These are phyloP conservation scores for Bipolaris sorokiniana DNA, from an alignment of 2,329 filamentous ascomycete genomes.

Conservation along the genomic window DNA sequence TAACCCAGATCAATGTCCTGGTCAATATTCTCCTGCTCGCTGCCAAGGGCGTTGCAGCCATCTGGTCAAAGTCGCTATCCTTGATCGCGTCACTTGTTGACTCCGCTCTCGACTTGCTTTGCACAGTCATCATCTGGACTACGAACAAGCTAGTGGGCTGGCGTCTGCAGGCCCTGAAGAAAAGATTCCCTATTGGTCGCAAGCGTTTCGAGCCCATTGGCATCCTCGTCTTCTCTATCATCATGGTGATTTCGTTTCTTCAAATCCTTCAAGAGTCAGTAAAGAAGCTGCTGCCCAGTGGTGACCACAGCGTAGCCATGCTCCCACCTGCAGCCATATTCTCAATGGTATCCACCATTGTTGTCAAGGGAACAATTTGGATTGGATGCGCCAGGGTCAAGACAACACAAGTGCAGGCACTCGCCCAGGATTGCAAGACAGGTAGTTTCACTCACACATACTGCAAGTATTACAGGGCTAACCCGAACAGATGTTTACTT, in stretches of 20 bases:
- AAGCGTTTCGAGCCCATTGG: slow-evolving; percentile 65
- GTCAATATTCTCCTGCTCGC: slow-evolving; percentile 64
- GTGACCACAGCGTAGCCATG: slow-evolving; percentile 56
- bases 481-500: slow-evolving; percentile 65
- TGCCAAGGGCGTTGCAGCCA: slow-evolving; percentile 62
- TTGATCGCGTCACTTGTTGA: slow-evolving; percentile 67
- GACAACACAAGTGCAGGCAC: slow-evolving; percentile 67
- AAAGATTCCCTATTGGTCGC: slow-evolving; percentile 62
- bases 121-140: slow-evolving; percentile 66
- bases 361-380: slow-evolving; percentile 66
- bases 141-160: slow-evolving; percentile 66
- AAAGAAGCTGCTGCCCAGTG: slow-evolving; percentile 60
- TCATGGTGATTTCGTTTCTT: slow-evolving; percentile 67
- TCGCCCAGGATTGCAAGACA: slow-evolving; percentile 67
- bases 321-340: slow-evolving; percentile 62
- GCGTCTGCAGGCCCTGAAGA: slow-evolving; percentile 58
- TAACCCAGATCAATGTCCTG: slow-evolving; percentile 60
- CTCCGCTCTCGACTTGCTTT: slow-evolving; percentile 65
- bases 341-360: slow-evolving; percentile 63
- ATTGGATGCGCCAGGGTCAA: slow-evolving; percentile 65
- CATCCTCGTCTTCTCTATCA: slow-evolving; percentile 67
- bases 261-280: slow-evolving; percentile 68
- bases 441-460: not conserved
- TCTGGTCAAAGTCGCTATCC: slow-evolving; percentile 64
- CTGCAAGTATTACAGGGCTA: not conserved